These are phyloP conservation scores for Fusarium longipes DNA, from an alignment of 2,329 filamentous ascomycete genomes.

Conservation along the genomic window DNA sequence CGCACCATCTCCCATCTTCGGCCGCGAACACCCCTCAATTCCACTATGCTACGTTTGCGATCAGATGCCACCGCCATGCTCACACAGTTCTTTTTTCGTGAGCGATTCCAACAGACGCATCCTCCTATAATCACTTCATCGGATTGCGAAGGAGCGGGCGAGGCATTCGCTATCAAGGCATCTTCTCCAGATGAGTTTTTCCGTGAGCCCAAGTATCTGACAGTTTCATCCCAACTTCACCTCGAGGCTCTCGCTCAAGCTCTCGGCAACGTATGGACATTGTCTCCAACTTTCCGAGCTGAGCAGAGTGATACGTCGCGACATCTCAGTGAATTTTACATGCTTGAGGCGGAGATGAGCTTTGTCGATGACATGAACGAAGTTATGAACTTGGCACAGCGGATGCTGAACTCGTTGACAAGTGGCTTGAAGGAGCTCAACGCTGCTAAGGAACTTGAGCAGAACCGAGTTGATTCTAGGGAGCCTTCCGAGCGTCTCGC, in stretches of 20 bases:
- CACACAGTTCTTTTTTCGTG: conserved; percentile 77
- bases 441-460: conserved; percentile 59
- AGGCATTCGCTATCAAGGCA: conserved; percentile 82
- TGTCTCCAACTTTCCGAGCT: conserved; percentile 93
- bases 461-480: conserved; percentile 51
- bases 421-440: conserved; percentile 55
- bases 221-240: conserved; percentile 94
- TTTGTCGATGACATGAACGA: conserved; percentile 77
- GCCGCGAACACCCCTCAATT: conserved; percentile 81
- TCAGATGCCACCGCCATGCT: conserved; percentile 81
- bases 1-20: conserved; percentile 90
- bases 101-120: conserved; percentile 84
- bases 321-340: conserved; percentile 97
- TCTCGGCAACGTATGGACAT: conserved; percentile 89
- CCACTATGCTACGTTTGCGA: conserved; percentile 82
- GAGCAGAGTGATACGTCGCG: conserved; percentile 93
- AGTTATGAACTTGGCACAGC: conserved; percentile 84
- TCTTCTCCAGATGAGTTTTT: conserved; percentile 72
- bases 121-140: conserved; percentile 96
- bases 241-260: conserved; percentile 91
- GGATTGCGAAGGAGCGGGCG: conserved; percentile 95
- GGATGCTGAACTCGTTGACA: conserved; percentile 72
- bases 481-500: conserved; percentile 56
- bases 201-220: conserved; percentile 88
- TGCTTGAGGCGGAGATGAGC: conserved; percentile 92